Base-by-base conservation (phyloP, 2,329 filamentous ascomycete genomes). In the Atkinsonella hypoxylon region DNA sequence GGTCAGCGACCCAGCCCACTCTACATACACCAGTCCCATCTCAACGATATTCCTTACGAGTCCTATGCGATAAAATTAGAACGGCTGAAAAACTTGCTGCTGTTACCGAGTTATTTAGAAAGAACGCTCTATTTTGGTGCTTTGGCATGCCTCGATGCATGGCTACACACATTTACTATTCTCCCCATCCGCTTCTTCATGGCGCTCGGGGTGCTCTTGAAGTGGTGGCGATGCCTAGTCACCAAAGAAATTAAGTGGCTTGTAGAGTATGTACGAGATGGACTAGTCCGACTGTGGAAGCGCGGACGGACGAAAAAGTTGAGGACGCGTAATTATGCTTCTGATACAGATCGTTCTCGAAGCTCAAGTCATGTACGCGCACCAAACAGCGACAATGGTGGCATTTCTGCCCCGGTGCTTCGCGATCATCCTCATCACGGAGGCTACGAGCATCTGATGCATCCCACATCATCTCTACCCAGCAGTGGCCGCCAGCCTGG, bases 121-220 rank as follows among this genome's bases (percentile, higher is more conserved):
- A 79, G 85, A 44, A 85, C 90, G 0, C 76, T 98, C 6, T 81
- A 83, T 53, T 97, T 98, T 67, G 93, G 93, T 7, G 83, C 87
- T 0, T 69, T 97, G 34, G 90, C 91, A 7, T 98, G 93, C 67
- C 74, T 98, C 6, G 93, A 98, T 64, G 87, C 91, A 1, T 98
- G 91, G 89, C 78, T 98, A 1, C 93, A 96, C 68, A 94, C 89
- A 0, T 94, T 98, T 59, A 98, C 93, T 0, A 95, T 98, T 43
- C 72, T 98, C 0, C 93, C 93, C 0, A 76, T 98, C 53, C 80
- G 93, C 2, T 97, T 98, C 59, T 66, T 86, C 49, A 85, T 90
- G 52, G 91, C 93, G 1, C 60, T 91, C 0, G 81, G 80, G 18
- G 82, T 97, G 2, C 70, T 98, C 26, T 65, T 81, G 10, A 77